phyloP scores from a whole-genome alignment of 2,329 filamentous ascomycete species.

The Exophiala sp. region DNA sequence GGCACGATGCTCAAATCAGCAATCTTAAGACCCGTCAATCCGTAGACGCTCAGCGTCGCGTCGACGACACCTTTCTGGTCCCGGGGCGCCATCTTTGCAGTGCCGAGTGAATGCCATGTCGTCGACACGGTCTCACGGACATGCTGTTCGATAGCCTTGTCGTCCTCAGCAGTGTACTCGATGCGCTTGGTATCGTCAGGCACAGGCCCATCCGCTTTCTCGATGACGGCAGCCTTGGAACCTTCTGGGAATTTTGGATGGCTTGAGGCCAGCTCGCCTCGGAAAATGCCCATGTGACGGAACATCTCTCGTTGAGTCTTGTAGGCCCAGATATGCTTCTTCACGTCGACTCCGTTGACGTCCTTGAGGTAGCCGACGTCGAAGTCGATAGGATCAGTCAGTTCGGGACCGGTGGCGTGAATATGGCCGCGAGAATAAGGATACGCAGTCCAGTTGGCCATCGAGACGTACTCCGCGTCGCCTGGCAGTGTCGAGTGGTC shows the following conservation, averaged over 20 bases:
- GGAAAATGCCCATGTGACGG: constrained; percentile 53
- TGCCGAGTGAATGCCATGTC: constrained; percentile 29
- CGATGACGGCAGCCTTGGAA: constrained; percentile 44
- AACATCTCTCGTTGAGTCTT: constrained; percentile 62
- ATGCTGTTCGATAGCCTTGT: constrained; percentile 43
- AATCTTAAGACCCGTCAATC: constrained; percentile 41
- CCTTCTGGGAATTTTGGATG: constrained; percentile 39
- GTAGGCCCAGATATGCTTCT: constrained; percentile 60
- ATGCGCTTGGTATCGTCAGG: constrained; percentile 38
- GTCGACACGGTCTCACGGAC: constrained; percentile 19
- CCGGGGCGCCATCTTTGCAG: constrained; percentile 45
- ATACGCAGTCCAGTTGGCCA: constrained; percentile 55
- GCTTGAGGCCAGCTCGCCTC: constrained; percentile 37
- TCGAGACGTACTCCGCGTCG: constrained; percentile 50
- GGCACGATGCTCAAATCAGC: constrained; percentile 24
- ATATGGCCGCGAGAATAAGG: constrained; percentile 60
- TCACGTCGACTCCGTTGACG: constrained; percentile 54
- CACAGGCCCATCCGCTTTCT: constrained; percentile 24
- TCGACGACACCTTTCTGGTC: constrained; percentile 45
- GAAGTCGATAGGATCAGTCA: constrained; percentile 51
- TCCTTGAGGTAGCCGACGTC: constrained; percentile 57
- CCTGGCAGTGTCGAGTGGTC: constrained; percentile 35
- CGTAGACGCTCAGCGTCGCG: constrained; percentile 41
- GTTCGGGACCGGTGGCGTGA: constrained; percentile 50
- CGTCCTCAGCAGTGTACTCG: constrained; percentile 48